Evolutionary conservation across 805 yeast genomes (phyloP).

Genomic region (Wickerhamiella lipophila): DNA sequence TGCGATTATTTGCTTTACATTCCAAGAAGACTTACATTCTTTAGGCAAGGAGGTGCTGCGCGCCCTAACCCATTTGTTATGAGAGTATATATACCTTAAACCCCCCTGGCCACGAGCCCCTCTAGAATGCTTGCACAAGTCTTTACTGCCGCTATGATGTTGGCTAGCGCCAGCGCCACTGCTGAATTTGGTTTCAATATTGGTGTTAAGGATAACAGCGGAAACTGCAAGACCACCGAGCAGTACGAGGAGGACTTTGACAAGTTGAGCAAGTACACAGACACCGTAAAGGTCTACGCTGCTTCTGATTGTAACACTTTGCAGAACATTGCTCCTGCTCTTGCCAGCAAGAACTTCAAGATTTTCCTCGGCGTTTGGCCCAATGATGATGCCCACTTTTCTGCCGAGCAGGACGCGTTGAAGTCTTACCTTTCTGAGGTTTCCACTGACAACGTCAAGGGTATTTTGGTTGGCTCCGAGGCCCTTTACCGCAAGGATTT

Average conservation of each 20-base stretch:
- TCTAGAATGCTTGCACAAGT: slow-evolving; percentile 5
- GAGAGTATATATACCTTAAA: background rate
- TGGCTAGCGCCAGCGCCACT: slow-evolving; percentile 31
- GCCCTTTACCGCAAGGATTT: slow-evolving; percentile 84
- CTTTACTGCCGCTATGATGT: slow-evolving; percentile 9
- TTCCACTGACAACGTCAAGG: slow-evolving; percentile 48
- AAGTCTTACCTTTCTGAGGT: slow-evolving; percentile 56
- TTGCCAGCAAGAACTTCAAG: slow-evolving; percentile 62
- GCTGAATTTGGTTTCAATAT: slow-evolving; percentile 74
- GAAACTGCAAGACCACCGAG: slow-evolving; percentile 53
- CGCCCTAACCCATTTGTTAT: slow-evolving; percentile 3
- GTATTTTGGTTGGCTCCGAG: slow-evolving; percentile 87
- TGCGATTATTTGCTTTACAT: background rate
- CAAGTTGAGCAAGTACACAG: slow-evolving; percentile 44
- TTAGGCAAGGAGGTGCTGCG: background rate
- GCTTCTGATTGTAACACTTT: slow-evolving; percentile 90
- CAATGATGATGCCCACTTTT: slow-evolving; percentile 65
- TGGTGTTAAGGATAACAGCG: slow-evolving; percentile 71
- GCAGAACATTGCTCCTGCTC: slow-evolving; percentile 74
- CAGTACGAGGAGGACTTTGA: slow-evolving; percentile 63
- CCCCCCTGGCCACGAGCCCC: background rate
- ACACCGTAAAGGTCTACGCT: slow-evolving; percentile 72
- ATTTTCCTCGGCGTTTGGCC: slow-evolving; percentile 90
- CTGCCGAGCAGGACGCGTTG: slow-evolving; percentile 63
- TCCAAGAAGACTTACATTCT: background rate